Evolutionary conservation across 2,329 filamentous ascomycete species (phyloP), one percentile per base, ranked within the genome.

Genomic region (Podosphaera leucotricha): DNA sequence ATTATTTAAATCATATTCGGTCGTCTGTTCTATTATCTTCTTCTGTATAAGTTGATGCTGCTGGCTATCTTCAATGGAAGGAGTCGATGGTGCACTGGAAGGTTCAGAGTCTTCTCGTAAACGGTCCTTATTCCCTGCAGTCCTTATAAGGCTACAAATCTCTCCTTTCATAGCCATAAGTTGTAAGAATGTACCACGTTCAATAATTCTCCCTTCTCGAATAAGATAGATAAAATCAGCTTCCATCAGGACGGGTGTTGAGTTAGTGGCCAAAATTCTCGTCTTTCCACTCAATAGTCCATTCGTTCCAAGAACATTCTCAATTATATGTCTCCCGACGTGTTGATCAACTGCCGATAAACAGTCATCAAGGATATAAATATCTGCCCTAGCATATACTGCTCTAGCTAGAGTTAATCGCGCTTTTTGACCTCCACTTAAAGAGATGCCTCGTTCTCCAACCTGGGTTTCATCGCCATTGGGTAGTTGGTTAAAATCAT

Each of bases 301-400:
- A 48, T 77, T 79, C 3, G 80, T 69, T 11, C 90, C 90, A 30
- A 98, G 72, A 0, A 98, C 90, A 49, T 90, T 83, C 57, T 95
- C 81, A 54, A 94, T 94, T 46, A 98, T 71, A 62, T 98, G 90
- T 50, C 83, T 73, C 42, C 90, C 90, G 47, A 98, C 90, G 57
- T 98, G 90, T 50, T 92, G 87, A 62, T 98, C 90, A n/a, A 98
- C 90, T 0, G 92, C 90, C 15, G 87, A 95, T 10, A 98, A 68
- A 48, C 86, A 81, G 58, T 98, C 90, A 53, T 98, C 90, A 10
- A 98, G 68, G 11, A 98, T 68, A 57, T 95, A 95, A 42, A 98
- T 75, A 59, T 98, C 92, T n/a, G 90, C 85, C 52, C 90, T 74
- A 43, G 92, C 86, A 57, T 98, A 98, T 1, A 98, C 90, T 24